phyloP scores from a whole-genome alignment of 2,329 filamentous ascomycete species.

The Dactylellina leptospora region DNA sequence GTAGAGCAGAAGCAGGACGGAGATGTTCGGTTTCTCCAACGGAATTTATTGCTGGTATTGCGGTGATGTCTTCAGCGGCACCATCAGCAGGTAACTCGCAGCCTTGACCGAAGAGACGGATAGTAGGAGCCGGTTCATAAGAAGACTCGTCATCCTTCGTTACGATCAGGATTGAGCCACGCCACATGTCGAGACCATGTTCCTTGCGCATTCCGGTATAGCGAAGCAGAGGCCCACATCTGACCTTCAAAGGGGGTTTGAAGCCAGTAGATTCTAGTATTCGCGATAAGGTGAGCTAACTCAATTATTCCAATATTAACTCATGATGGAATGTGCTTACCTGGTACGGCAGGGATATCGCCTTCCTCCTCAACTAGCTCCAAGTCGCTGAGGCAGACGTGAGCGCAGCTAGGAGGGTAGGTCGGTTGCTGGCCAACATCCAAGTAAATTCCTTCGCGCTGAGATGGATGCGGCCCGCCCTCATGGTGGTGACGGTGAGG shows the following conservation, averaged over 20 bases:
- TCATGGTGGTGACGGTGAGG: conserved; percentile 29
- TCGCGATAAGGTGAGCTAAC: not conserved
- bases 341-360: conserved; percentile 29
- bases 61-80: conserved; percentile 11
- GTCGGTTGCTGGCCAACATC: conserved; percentile 31
- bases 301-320: not conserved
- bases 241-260: conserved; percentile 82
- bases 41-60: conserved; percentile 20
- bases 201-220: conserved; percentile 80
- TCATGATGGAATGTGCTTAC: conserved; percentile 54
- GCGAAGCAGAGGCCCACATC: conserved; percentile 87
- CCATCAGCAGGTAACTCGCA: conserved; percentile 59
- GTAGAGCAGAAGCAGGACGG: conserved; percentile 57
- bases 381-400: conserved; percentile 34
- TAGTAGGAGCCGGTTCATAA: conserved; percentile 77
- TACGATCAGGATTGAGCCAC: conserved; percentile 94
- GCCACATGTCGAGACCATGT: conserved; percentile 79
- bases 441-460: conserved; percentile 35
- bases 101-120: conserved; percentile 76
- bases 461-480: not conserved
- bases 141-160: conserved; percentile 84
- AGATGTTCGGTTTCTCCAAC: conserved; percentile 23
- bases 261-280: conserved; percentile 72
- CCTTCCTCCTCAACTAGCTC: conserved; percentile 38
- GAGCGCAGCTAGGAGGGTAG: conserved; percentile 31